These are phyloP conservation scores for Penicillium psychrofluorescens DNA, from an alignment of 495 filamentous ascomycete genomes.

Conservation along the genomic window DNA sequence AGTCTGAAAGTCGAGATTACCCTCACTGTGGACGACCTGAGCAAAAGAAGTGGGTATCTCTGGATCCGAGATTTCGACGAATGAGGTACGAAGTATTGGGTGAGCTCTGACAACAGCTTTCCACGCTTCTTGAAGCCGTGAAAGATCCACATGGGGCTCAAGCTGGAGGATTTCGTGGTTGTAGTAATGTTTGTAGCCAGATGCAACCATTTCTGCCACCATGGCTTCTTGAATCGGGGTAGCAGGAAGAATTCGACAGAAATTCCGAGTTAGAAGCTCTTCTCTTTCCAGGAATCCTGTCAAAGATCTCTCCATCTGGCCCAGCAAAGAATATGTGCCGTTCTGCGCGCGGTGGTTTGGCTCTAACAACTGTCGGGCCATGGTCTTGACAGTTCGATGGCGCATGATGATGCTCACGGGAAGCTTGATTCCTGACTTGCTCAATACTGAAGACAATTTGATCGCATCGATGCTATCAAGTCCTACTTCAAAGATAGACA, in stretches of 20 bases:
- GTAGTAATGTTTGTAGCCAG: conserved; percentile 66
- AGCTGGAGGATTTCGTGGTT: conserved; percentile 69
- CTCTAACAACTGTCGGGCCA: conserved; percentile 24
- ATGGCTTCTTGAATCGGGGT: conserved; percentile 83
- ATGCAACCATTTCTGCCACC: conserved; percentile 66
- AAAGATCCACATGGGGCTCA: conserved; percentile 39
- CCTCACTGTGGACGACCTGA: conserved; percentile 48
- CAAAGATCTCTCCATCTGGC: conserved; percentile 23
- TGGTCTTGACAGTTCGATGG: conserved; percentile 53
- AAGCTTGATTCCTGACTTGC: conserved; percentile 46
- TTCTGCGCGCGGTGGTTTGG: conserved; percentile 1
- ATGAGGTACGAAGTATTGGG: conserved; percentile 66
- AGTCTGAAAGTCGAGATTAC: conserved; percentile 12
- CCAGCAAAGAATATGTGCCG: conserved; percentile 9
- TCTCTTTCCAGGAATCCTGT: conserved; percentile 21
- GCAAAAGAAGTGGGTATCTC: conserved; percentile 49
- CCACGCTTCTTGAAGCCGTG: conserved; percentile 53
- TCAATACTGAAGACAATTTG: conserved; percentile 61
- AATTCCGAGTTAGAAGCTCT: conserved; percentile 18
- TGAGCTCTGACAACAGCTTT: conserved; percentile 43
- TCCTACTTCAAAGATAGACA: conserved; percentile 73
- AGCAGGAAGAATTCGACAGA: conserved; percentile 54
- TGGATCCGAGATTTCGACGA: conserved; percentile 54
- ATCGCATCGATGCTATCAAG: conserved; percentile 88
- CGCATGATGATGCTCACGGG: conserved; percentile 64